These are phyloP conservation scores for Dipodascus geniculatus DNA, from an alignment of 805 yeast genomes.

Conservation along the genomic window DNA sequence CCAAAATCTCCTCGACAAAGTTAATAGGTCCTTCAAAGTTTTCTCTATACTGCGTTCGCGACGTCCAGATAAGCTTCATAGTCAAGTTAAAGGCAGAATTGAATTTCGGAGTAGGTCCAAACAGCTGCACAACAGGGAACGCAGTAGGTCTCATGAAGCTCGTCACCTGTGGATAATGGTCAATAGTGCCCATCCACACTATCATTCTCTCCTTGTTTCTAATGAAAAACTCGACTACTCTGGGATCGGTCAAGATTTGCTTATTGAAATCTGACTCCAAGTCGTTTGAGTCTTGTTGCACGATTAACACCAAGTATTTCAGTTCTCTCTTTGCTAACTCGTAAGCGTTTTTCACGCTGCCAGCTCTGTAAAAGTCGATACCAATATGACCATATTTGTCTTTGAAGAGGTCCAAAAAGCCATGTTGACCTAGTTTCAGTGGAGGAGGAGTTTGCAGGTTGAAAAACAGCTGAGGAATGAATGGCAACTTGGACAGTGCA, in stretches of 20 bases:
- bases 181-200: conserved; percentile 81
- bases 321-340: conserved; percentile 57
- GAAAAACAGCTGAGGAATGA: conserved; percentile 23
- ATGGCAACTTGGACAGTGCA: conserved; percentile 24
- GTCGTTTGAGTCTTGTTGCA: conserved; percentile 65
- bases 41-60: neutral
- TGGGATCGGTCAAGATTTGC: conserved; percentile 38
- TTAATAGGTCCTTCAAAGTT: conserved; percentile 17
- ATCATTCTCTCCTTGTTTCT: conserved; percentile 36
- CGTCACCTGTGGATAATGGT: conserved; percentile 68
- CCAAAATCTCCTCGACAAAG: conserved; percentile 34
- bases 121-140: conserved; percentile 69
- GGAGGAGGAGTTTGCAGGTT: neutral
- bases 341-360: conserved; percentile 64
- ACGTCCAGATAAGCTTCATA: neutral
- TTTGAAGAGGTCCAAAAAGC: conserved; percentile 41
- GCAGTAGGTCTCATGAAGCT: conserved; percentile 57
- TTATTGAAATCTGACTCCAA: conserved; percentile 41
- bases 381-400: conserved; percentile 27
- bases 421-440: conserved; percentile 22
- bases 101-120: conserved; percentile 41
- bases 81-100: conserved; percentile 13
- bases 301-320: conserved; percentile 58
- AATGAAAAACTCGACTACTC: conserved; percentile 35
- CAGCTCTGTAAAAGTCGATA: conserved; percentile 49